Percentiles rank a stretch among this genome's conserved stretches.
Evolutionary conservation across 176 grass and related monocot genomes (phyloP).

Genomic region (Bolboschoenus planiculmis): DNA sequence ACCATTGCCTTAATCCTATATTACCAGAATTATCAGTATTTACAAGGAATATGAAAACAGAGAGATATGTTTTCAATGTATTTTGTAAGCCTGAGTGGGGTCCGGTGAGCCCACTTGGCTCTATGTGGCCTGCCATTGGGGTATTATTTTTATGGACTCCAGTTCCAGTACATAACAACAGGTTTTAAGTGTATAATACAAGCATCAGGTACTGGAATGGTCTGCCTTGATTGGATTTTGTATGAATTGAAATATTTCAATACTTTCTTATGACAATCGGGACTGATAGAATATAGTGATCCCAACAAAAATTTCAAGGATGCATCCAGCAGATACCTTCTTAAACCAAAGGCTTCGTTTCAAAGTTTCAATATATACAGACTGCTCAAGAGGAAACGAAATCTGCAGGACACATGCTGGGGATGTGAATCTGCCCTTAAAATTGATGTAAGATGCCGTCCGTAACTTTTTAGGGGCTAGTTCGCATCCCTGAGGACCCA

Average conservation of each 20-base stretch:
- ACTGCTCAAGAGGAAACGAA: not conserved
- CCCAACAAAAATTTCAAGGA: not conserved
- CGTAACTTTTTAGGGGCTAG: not conserved
- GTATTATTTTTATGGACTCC: not conserved
- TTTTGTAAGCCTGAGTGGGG: not conserved
- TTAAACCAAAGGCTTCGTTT: not conserved
- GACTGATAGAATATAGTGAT: not conserved
- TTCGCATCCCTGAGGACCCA: not conserved
- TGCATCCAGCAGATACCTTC: not conserved
- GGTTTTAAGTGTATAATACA: not conserved
- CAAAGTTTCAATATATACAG: not conserved
- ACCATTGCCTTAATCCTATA: not conserved
- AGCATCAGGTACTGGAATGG: not conserved
- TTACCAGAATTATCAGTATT: no score
- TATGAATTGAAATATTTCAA: not conserved
- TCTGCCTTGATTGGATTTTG: not conserved
- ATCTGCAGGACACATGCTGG: not conserved
- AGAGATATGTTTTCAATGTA: no score
- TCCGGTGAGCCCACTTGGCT: not conserved
- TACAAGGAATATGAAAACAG: not conserved
- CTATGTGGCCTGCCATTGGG: not conserved
- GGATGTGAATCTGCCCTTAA: not conserved
- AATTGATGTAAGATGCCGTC: not conserved
- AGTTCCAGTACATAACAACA: not conserved
- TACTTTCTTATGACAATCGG: not conserved